phyloP scores from a whole-genome alignment of 352 stramenopile genomes.

The Globisporangium paddicum region DNA sequence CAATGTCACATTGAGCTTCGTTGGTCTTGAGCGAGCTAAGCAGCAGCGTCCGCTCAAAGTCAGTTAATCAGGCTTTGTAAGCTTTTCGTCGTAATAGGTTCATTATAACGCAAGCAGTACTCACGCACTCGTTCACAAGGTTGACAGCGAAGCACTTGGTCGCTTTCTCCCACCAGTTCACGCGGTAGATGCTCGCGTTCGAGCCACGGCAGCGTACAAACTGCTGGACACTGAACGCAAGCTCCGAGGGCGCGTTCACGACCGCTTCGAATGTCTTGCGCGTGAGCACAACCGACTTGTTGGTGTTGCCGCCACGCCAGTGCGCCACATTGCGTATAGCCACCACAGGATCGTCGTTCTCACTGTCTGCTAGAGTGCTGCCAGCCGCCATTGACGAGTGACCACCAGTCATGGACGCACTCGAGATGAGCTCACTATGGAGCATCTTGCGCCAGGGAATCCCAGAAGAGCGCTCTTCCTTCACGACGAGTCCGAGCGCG shows the following conservation, averaged over 20 bases:
- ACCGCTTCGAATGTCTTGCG: conserved; percentile 49
- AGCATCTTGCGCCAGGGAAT: conserved; percentile 59
- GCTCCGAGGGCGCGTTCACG: conserved; percentile 44
- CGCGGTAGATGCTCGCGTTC: conserved; percentile 63
- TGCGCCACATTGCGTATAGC: conserved; percentile 54
- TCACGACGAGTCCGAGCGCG: conserved; percentile 31
- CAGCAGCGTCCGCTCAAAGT: neutral
- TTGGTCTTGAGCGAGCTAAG: conserved; percentile 4
- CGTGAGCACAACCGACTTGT: conserved; percentile 62
- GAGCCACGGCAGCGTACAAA: conserved; percentile 67
- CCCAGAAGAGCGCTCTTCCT: conserved; percentile 36
- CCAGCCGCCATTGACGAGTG: neutral
- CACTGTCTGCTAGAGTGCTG: neutral
- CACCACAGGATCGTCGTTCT: conserved; percentile 34
- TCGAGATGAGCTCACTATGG: conserved; percentile 29
- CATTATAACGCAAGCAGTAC: neutral
- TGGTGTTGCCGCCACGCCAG: conserved; percentile 43
- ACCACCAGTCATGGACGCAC: neutral
- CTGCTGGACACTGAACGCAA: conserved; percentile 62
- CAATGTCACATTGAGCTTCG: neutral
- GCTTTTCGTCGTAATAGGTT: neutral
- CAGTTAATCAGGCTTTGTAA: neutral
- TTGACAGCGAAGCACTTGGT: conserved; percentile 69
- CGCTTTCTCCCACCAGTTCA: conserved; percentile 49
- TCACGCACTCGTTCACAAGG: conserved; percentile 64